Evolutionary conservation across 2,329 filamentous ascomycete species (phyloP), one percentile per base, ranked within the genome.

Genomic region (Basipetospora chlamydospora): DNA sequence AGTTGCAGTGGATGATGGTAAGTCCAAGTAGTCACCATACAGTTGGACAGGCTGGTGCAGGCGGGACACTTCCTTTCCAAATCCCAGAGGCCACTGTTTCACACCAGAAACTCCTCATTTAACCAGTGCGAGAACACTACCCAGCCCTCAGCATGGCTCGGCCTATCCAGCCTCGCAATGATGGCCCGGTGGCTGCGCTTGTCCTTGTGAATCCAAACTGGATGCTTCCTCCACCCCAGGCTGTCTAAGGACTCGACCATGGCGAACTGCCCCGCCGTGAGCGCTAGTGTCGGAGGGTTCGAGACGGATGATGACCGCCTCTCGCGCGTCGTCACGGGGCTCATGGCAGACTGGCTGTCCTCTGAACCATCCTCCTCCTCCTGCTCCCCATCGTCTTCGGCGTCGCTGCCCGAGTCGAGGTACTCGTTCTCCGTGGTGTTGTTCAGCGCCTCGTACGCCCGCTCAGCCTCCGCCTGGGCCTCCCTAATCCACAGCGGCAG

Each of bases 141-240:
- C 49, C 69, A 73, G 0, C 88, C 88, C 56, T 96, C 87, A 2
- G 69, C 64, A 47, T 86, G 92, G 1, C 56, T 60, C 35, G 67
- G 61, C 51, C 73, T 77, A 26, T 80, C 72, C 40, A 65, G 72
- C 26, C 88, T 71, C 25, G 92, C 77, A 43, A 96, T 83, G 33
- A 96, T 93, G 3, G 87, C 87, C 0, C 87, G 88, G 55, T 96
- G 88, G 41, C 73, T 83, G 52, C 94, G 84, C n/a, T 66, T 60
- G 38, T 75, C 68, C 5, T 86, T 80, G 44, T 80, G 79, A 26
- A 90, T 87, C 58, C 80, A 77, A 3, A 87, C 73, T 1, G 68
- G 72, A 44, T 73, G 77, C 52, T 78, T 80, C 33, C 66, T 63
- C 69, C 73, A 79, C 4, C 67, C 64, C 2, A 78, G 51, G n/a